These are phyloP conservation scores for Pseudonitzschia pungens DNA, from an alignment of 108 stramenopile species.

Conservation along the genomic window DNA sequence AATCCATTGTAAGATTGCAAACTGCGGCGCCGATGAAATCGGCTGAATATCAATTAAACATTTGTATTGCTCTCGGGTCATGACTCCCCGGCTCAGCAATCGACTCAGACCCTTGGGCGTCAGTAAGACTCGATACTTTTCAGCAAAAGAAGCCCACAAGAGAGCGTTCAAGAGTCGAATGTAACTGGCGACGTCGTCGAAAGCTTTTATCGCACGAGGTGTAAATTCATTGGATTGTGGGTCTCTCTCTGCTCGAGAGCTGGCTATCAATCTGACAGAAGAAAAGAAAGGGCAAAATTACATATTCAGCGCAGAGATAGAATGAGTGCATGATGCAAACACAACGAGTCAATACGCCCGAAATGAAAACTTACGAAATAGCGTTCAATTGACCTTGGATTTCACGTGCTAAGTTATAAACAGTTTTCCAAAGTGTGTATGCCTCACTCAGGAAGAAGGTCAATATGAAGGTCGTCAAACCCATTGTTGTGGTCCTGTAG, in stretches of 20 bases:
- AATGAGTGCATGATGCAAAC: slow-evolving; percentile 9
- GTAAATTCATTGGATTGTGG: slow-evolving; percentile 16
- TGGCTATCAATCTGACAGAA: slow-evolving; percentile 21
- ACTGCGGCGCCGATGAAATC: background rate
- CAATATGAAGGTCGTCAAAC: slow-evolving; percentile 49
- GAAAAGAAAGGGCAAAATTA: background rate
- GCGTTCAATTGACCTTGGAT: slow-evolving; percentile 39
- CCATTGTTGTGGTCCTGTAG: slow-evolving; percentile 20
- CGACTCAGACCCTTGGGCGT: slow-evolving; percentile 27
- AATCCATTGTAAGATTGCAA: slow-evolving; percentile 36
- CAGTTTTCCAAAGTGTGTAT: slow-evolving; percentile 39
- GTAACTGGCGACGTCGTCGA: slow-evolving; percentile 27
- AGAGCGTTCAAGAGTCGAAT: slow-evolving; percentile 31
- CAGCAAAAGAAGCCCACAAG: slow-evolving; percentile 26
- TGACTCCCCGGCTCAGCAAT: slow-evolving; percentile 30
- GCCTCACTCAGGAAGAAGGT: slow-evolving; percentile 51
- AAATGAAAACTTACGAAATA: slow-evolving; percentile 4
- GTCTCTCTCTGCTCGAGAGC: slow-evolving; percentile 22
- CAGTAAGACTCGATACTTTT: slow-evolving; percentile 17
- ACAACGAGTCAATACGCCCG: slow-evolving; percentile 29
- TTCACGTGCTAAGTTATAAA: slow-evolving; percentile 24
- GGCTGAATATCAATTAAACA: slow-evolving; percentile 12
- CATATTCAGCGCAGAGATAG: slow-evolving; percentile 20
- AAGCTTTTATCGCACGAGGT: background rate
- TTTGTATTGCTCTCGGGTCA: slow-evolving; percentile 23